Conservation (phyloP, 2,329 filamentous ascomycete genomes). For the Xylaria polymorpha region DNA sequence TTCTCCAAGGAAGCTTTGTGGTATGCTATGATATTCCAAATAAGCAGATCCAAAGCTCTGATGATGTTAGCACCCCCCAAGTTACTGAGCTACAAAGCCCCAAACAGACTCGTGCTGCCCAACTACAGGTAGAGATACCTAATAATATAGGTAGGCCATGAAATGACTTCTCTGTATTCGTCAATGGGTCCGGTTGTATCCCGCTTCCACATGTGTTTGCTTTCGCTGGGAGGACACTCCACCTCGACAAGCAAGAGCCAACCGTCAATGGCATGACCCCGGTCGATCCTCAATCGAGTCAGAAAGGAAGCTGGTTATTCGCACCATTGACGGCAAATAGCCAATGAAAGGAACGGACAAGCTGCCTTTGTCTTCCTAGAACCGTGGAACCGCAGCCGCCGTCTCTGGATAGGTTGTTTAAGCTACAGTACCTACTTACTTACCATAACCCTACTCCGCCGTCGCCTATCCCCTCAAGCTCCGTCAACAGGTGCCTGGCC, state of each 20-base stretch:
- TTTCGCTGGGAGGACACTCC: constrained; percentile 27
- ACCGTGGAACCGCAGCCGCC: constrained; percentile 24
- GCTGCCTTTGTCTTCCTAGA: constrained; percentile 42
- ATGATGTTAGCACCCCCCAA: constrained; percentile 36
- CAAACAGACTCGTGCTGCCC: constrained; percentile 23
- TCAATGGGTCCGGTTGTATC: constrained; percentile 17
- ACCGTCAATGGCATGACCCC: constrained; percentile 39
- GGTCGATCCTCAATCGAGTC: constrained; percentile 50
- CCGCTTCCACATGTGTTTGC: constrained; percentile 22
- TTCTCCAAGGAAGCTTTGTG: constrained; percentile 34
- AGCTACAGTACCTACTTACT: constrained; percentile 3
- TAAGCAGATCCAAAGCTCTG: constrained; percentile 35
- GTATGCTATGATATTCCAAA: constrained; percentile 36
- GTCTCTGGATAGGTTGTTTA: constrained; percentile 23
- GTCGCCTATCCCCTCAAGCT: constrained; percentile 11
- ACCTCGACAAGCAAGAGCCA: constrained; percentile 31
- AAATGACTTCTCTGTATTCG: neutral
- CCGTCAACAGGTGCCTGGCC: constrained; percentile 13
- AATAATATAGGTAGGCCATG: neutral
- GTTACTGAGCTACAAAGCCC: constrained; percentile 16
- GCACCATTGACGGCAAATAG: constrained; percentile 25
- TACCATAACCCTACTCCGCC: constrained; percentile 24
- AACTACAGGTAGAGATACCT: constrained; percentile 13
- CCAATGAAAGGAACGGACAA: constrained; percentile 35
- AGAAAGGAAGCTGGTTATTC: constrained; percentile 47